These are phyloP conservation scores for Xylariaceae sp. DNA, from an alignment of 2,329 filamentous ascomycete species.

Conservation along the genomic window DNA sequence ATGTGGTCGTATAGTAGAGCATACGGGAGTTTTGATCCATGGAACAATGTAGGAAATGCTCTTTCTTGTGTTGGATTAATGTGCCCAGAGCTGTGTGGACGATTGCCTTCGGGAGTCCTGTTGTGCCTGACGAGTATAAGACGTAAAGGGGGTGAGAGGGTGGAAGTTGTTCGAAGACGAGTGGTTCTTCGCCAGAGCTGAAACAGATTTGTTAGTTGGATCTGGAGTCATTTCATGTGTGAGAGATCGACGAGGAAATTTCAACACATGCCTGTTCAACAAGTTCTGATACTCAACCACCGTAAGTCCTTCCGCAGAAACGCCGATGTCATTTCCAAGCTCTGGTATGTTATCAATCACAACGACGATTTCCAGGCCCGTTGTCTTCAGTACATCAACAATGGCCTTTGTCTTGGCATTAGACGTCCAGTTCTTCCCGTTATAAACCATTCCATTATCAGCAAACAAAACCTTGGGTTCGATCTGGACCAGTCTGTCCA, in stretches of 20 bases:
- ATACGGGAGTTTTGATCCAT: slow-evolving; percentile 68
- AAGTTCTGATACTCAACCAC: slow-evolving; percentile 45
- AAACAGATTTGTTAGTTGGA: slow-evolving; percentile 20
- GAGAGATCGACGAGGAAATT: background rate
- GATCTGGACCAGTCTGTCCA: slow-evolving; percentile 84
- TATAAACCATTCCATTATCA: slow-evolving; percentile 86
- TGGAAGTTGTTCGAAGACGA: slow-evolving; percentile 70
- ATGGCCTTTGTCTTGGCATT: slow-evolving; percentile 77
- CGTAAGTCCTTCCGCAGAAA: slow-evolving; percentile 37
- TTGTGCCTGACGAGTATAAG: slow-evolving; percentile 89
- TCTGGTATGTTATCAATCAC: slow-evolving; percentile 65
- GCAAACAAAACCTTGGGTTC: slow-evolving; percentile 77
- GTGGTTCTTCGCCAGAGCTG: slow-evolving; percentile 40
- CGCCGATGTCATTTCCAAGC: slow-evolving; percentile 37
- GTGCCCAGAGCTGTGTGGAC: slow-evolving; percentile 89
- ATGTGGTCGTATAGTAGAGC: slow-evolving; percentile 92
- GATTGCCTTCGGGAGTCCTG: slow-evolving; percentile 83
- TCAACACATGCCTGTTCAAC: slow-evolving; percentile 32
- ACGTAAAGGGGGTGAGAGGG: slow-evolving; percentile 91
- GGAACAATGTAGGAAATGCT: slow-evolving; percentile 83
- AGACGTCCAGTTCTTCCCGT: slow-evolving; percentile 83
- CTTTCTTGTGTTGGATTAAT: slow-evolving; percentile 94
- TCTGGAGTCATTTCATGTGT: background rate
- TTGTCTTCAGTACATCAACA: slow-evolving; percentile 54
- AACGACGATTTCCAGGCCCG: slow-evolving; percentile 65